Evolutionary conservation across 129 eudicot species (phyloP), one percentile per base, ranked within the genome.

Genomic region (Pseudognaphalium luteoalbum): DNA sequence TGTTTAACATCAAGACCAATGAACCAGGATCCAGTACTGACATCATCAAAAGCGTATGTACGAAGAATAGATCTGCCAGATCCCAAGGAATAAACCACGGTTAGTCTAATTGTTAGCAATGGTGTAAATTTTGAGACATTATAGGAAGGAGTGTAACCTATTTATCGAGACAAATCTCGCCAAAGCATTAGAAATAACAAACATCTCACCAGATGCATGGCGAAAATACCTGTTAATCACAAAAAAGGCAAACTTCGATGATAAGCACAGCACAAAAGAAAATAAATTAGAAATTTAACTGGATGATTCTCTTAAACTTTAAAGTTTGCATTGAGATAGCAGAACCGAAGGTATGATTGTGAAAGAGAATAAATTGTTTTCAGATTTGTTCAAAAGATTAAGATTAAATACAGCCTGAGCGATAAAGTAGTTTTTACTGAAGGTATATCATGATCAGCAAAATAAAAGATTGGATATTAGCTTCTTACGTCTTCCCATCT

Each of bases 11-110:
- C 93, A 56, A 86, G 87, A 74, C 97, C 98, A 51, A 94, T 91
- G 72, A 94, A 94, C 97, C 97, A 94, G 69, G 98, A 94, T 39
- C 98, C 98, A 19, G 87, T 90, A 77, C 91, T 91, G 78, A 94
- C 89, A 83, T 94, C 97, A 84, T 94, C 98, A 80, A 87, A 96
- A n/a, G 98, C 96, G 41, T 91, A 94, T 73, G 93, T 83, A 35
- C 96, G 97, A 72, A 94, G 96, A 76, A 91, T 66, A 75, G 88
- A 80, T 86, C 98, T 94, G 88, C 86, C 76, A 78, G 59, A 39
- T 73, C 80, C 56, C 73, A 72, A 9, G 29, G 29, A 34, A 21
- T 65, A 75, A 64, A 58, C 11, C 65, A 62, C 30, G n/a, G 47
- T 64, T 66, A 73, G 70, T 65, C 69, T 73, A 72, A 74, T 75